A percentile compares a stretch with the other conserved stretches of the same genome.
These are phyloP conservation scores for Nicotiana sylvestris DNA, from an alignment of 257 asterid species.

Conservation along the genomic window DNA sequence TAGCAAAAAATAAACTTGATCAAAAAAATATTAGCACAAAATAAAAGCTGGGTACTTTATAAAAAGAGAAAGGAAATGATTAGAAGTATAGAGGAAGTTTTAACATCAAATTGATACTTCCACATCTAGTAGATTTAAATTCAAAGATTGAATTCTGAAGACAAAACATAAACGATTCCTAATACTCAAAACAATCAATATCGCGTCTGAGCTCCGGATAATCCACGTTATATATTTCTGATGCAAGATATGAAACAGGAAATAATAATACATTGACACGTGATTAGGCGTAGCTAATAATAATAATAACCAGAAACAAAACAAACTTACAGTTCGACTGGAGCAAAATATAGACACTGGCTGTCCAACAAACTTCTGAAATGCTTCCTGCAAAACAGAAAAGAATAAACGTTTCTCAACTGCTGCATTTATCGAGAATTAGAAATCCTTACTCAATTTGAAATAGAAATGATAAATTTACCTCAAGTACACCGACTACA, in stretches of 20 bases:
- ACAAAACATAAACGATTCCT: background rate
- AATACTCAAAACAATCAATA: background rate
- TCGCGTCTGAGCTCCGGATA: background rate
- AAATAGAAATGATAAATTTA: constrained; percentile 14
- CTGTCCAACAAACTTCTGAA: constrained; percentile 68
- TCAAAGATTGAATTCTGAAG: background rate
- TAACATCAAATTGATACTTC: background rate
- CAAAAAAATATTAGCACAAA: background rate
- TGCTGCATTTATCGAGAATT: background rate
- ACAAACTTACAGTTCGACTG: constrained; percentile 77
- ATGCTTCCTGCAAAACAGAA: constrained; percentile 54
- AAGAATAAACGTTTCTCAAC: background rate
- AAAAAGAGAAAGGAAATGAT: background rate
- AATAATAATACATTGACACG: background rate
- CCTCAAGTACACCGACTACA: constrained; percentile 83
- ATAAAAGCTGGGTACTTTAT: background rate
- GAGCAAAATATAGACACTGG: constrained; percentile 83
- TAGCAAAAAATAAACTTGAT: background rate
- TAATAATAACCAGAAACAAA: background rate
- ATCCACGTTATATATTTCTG: background rate
- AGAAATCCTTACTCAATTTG: background rate
- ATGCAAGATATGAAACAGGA: background rate
- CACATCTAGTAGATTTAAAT: background rate
- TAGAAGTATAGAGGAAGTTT: background rate
- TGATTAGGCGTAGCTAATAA: background rate